These are phyloP conservation scores for cucumber (Cucumis sativus) DNA, from an alignment of 306 rosid genomes.

Conservation along the genomic window DNA sequence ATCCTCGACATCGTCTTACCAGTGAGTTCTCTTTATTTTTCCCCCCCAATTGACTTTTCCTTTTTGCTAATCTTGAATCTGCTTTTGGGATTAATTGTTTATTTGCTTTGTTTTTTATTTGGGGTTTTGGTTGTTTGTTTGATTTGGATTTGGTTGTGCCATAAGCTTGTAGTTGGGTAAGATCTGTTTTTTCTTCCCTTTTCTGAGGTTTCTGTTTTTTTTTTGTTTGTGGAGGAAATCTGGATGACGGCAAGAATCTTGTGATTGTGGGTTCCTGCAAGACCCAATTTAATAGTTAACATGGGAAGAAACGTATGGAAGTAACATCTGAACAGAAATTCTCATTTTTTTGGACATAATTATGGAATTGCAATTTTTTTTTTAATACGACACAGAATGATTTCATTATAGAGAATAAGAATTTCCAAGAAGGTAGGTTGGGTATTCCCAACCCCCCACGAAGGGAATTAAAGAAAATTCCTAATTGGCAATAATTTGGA, in stretches of 20 bases:
- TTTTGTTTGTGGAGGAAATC: neutral
- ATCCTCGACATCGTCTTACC: constrained; percentile 88
- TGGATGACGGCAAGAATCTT: neutral
- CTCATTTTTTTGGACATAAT: neutral
- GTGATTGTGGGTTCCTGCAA: neutral
- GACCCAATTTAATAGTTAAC: neutral
- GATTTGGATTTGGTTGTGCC: neutral
- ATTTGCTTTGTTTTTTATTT: neutral
- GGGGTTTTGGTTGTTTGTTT: neutral
- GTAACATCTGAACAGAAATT: neutral
- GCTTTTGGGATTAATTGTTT: neutral
- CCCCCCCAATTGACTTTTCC: neutral
- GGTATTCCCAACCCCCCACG: neutral
- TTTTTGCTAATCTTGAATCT: neutral
- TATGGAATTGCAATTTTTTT: too few species aligned
- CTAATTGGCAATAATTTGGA: neutral
- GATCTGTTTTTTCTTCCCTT: neutral
- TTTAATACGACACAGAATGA: too few species aligned
- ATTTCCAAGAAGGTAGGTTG: neutral
- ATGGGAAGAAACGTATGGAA: neutral
- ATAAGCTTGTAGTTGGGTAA: neutral
- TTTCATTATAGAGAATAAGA: neutral
- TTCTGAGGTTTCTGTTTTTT: neutral
- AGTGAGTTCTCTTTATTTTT: constrained; percentile 24
- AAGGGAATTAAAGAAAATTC: neutral